Evolutionary conservation across 2,329 filamentous ascomycete species (phyloP).

Genomic region (Plectosphaerella plurivora): DNA sequence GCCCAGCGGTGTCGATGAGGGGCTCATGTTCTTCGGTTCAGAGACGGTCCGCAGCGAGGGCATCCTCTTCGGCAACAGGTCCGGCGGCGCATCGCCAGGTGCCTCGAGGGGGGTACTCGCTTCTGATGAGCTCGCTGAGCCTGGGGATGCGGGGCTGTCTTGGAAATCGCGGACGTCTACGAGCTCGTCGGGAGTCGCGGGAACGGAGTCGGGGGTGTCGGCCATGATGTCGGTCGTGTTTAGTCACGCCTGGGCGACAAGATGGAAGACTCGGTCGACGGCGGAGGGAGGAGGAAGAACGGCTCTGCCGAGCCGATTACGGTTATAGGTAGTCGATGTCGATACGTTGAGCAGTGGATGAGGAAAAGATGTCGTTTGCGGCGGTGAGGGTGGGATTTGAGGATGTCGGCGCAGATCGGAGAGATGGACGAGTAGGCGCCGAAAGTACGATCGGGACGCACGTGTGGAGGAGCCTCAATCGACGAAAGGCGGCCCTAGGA

Average conservation of each 20-base stretch:
- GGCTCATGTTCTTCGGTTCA: conserved; percentile 62
- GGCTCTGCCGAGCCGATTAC: not conserved
- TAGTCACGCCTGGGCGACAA: not conserved
- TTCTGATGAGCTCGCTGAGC: conserved; percentile 41
- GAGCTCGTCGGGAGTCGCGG: conserved; percentile 43
- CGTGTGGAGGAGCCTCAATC: not conserved
- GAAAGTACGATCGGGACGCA: not conserved
- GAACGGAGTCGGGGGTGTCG: conserved; percentile 26
- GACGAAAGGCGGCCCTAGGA: not conserved
- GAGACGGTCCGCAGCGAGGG: conserved; percentile 57
- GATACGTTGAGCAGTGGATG: conserved; percentile 4
- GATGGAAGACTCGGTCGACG: not conserved
- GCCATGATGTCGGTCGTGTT: conserved; percentile 5
- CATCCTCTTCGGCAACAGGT: conserved; percentile 43
- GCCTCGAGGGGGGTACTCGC: conserved; percentile 43
- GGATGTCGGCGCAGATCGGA: not conserved
- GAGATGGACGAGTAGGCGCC: not conserved
- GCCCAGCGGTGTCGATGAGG: conserved; percentile 81
- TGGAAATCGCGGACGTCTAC: conserved; percentile 22
- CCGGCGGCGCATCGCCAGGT: conserved; percentile 19
- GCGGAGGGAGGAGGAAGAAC: conserved; percentile 29
- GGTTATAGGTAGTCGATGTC: too few relatives aligned
- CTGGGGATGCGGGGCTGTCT: conserved; percentile 36
- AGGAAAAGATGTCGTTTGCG: conserved; percentile 7
- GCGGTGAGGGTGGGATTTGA: too few relatives aligned